Conservation (phyloP, 306 rosid genomes). For the Rosa chinensis region DNA sequence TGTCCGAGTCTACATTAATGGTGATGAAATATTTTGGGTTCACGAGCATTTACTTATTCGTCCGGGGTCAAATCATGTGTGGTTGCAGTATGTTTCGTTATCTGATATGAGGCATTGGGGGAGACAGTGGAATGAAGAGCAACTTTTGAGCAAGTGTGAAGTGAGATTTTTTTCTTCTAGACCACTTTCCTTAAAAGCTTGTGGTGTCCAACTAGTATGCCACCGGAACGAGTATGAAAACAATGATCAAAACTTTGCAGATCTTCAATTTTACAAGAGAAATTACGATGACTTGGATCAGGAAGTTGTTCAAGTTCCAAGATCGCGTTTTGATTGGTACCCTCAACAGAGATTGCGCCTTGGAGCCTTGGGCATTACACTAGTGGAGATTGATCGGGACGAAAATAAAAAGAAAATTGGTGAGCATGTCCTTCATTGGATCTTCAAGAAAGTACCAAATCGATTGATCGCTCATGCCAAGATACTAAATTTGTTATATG, state of each 20-base stretch:
- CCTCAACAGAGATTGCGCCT: not conserved
- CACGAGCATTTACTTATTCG: not conserved
- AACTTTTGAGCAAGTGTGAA: not conserved
- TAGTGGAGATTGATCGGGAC: not conserved
- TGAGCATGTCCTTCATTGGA: not conserved
- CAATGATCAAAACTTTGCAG: not conserved
- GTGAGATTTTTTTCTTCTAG: slow-evolving; percentile 1
- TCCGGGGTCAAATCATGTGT: slow-evolving; percentile 10
- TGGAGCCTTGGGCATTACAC: slow-evolving; percentile 1
- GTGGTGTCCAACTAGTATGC: slow-evolving; percentile 2
- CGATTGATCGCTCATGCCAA: not conserved
- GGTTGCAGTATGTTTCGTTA: slow-evolving; percentile 14
- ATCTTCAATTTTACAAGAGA: not conserved
- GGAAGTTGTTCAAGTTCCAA: not conserved
- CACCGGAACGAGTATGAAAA: not conserved
- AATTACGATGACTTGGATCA: not conserved
- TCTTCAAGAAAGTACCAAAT: not conserved
- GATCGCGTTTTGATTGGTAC: not conserved
- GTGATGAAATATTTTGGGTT: not conserved
- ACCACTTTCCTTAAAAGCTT: slow-evolving; percentile 6
- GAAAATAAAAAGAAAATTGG: not conserved
- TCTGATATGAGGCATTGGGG: slow-evolving; percentile 13
- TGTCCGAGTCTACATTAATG: slow-evolving; percentile 3
- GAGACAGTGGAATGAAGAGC: slow-evolving; percentile 7
- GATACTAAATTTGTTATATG: not conserved